A percentile compares a stretch with the other conserved stretches of the same genome.
Evolutionary conservation across 2,329 filamentous ascomycete genomes (phyloP).

Genomic region (Escovopsis sp.): DNA sequence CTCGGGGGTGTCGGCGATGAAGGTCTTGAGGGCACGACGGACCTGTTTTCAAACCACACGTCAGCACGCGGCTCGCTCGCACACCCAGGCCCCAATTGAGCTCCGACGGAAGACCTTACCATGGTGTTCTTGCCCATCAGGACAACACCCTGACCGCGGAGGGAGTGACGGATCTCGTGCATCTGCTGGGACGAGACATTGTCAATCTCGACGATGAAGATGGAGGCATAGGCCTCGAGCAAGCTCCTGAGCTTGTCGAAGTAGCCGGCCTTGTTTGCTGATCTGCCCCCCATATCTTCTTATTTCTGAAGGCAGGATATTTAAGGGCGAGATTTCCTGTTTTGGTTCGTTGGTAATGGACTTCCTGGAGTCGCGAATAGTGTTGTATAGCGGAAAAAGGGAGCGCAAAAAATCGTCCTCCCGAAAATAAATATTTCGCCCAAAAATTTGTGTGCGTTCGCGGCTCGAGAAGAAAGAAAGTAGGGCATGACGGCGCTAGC

Average conservation of each 20-base stretch:
- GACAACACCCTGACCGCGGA: slow-evolving; percentile 85
- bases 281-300: slow-evolving; percentile 99
- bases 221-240: slow-evolving; percentile 89
- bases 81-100: too few relatives aligned
- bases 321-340: slow-evolving; percentile 59
- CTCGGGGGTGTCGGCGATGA: slow-evolving; percentile 80
- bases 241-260: slow-evolving; percentile 99
- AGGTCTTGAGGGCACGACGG: slow-evolving; percentile 93
- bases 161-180: slow-evolving; percentile 95
- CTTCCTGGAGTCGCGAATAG: slow-evolving; percentile 9
- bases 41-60: slow-evolving; percentile 37
- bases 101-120: slow-evolving; percentile 42
- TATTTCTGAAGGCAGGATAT: slow-evolving; percentile 89
- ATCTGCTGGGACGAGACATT: slow-evolving; percentile 99
- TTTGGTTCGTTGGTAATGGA: slow-evolving; percentile 14
- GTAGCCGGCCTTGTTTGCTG: slow-evolving; percentile 85
- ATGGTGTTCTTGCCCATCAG: slow-evolving; percentile 99
- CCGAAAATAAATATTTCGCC: too few relatives aligned
- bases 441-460: too few relatives aligned
- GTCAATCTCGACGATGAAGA: slow-evolving; percentile 96
- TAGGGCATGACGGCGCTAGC: too few relatives aligned
- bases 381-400: background rate
- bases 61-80: slow-evolving; percentile 10
- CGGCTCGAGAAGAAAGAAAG: too few relatives aligned
- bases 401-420: too few relatives aligned